Evolutionary conservation across 345 rosid genomes (phyloP).

Genomic region (Streptanthus diversifolius): DNA sequence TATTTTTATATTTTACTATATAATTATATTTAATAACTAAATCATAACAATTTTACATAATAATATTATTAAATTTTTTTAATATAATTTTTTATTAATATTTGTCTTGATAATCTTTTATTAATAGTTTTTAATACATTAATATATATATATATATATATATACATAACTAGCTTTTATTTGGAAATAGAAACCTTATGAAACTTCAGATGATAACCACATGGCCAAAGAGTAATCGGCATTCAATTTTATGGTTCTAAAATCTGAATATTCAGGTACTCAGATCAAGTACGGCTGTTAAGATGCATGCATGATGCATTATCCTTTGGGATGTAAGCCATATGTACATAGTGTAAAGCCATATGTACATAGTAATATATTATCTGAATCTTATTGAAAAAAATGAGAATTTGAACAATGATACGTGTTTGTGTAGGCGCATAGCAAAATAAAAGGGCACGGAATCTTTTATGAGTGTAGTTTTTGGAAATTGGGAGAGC

Average conservation of each 20-base stretch:
- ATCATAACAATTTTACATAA: too few species aligned
- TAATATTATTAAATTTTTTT: too few species aligned
- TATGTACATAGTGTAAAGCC: neutral
- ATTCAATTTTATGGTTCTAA: too few species aligned
- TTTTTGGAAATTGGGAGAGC: constrained; percentile 8
- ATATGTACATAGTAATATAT: neutral
- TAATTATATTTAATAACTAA: too few species aligned
- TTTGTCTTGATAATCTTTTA: too few species aligned
- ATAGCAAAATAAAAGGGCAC: neutral
- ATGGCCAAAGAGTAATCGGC: neutral
- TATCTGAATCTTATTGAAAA: neutral
- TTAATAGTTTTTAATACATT: too few species aligned
- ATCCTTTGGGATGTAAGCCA: neutral
- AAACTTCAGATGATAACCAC: neutral
- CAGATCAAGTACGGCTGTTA: neutral
- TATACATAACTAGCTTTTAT: too few species aligned
- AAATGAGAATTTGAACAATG: constrained; percentile 18
- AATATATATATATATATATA: too few species aligned
- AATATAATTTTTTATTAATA: too few species aligned
- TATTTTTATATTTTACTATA: too few species aligned
- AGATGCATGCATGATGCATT: neutral
- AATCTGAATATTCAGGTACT: too few species aligned
- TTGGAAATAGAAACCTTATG: too few species aligned
- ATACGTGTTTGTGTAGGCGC: constrained; percentile 21
- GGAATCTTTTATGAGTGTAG: neutral